Conservation (phyloP, 2,329 filamentous ascomycete species). For the Fusarium concolor region DNA sequence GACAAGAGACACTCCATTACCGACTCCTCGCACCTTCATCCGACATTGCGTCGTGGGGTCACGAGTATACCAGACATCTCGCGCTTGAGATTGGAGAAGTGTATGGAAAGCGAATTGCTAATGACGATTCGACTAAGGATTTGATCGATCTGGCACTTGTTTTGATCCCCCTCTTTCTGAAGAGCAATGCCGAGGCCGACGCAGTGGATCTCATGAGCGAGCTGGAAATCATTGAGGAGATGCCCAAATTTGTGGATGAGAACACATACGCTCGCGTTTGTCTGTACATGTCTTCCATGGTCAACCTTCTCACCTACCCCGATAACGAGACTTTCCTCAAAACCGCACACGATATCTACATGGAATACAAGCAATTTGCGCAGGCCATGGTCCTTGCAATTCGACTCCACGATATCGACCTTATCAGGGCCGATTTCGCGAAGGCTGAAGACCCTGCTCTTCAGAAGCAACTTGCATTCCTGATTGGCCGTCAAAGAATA, state of each 20-base stretch:
- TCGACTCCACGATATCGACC: constrained; percentile 84
- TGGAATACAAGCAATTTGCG: constrained; percentile 89
- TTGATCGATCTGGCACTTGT: constrained; percentile 85
- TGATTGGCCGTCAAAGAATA: constrained; percentile 92
- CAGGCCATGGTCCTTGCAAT: constrained; percentile 96
- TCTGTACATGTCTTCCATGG: constrained; percentile 99
- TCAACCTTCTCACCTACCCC: constrained; percentile 95
- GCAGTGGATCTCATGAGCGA: constrained; percentile 97
- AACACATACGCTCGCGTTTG: constrained; percentile 94
- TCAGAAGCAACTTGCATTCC: constrained; percentile 93
- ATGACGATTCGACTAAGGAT: constrained; percentile 86
- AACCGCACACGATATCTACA: constrained; percentile 94
- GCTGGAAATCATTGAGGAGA: constrained; percentile 94
- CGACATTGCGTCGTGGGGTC: constrained; percentile 97
- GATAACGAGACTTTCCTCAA: constrained; percentile 96
- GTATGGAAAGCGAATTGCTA: constrained; percentile 86
- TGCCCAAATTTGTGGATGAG: constrained; percentile 89
- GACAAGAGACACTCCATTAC: constrained; percentile 96
- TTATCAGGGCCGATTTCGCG: constrained; percentile 86
- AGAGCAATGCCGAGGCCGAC: constrained; percentile 97
- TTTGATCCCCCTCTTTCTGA: constrained; percentile 92
- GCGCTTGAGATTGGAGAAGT: constrained; percentile 96
- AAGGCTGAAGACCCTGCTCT: constrained; percentile 83
- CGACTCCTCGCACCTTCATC: constrained; percentile 88
- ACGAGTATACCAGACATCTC: constrained; percentile 96